Evolutionary conservation across 768 basidiomycete genomes (phyloP).

Genomic region (Artomyces pyxidatus): DNA sequence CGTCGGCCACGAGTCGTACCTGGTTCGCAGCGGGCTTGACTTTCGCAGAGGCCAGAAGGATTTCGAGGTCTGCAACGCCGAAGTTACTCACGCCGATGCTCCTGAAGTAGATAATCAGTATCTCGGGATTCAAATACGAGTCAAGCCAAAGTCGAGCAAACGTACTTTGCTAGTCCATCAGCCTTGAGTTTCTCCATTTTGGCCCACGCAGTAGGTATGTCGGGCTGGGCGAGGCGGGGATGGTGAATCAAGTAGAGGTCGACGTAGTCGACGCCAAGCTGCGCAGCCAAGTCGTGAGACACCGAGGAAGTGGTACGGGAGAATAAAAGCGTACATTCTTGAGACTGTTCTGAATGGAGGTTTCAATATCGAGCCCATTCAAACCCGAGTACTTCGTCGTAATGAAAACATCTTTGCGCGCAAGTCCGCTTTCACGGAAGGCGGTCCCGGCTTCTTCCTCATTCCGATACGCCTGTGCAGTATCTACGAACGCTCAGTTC

Average conservation of each 20-base stretch:
- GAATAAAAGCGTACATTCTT: constrained; percentile 35
- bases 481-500: constrained; percentile 30
- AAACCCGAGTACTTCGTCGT: constrained; percentile 58
- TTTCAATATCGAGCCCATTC: constrained; percentile 42
- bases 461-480: constrained; percentile 54
- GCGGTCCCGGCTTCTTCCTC: constrained; percentile 47
- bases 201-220: constrained; percentile 56
- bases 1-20: constrained; percentile 24
- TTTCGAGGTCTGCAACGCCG: constrained; percentile 41
- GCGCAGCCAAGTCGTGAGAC: neutral
- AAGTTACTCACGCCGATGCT: constrained; percentile 74
- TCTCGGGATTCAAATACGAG: neutral
- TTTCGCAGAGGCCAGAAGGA: constrained; percentile 50
- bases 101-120: too few species aligned
- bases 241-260: constrained; percentile 68
- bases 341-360: constrained; percentile 49
- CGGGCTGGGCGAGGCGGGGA: constrained; percentile 44
- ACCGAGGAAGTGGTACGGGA: neutral
- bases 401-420: constrained; percentile 50
- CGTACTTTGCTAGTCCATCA: constrained; percentile 50
- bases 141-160: neutral
- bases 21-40: constrained; percentile 64
- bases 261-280: constrained; percentile 59
- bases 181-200: constrained; percentile 52
- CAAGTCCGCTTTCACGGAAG: constrained; percentile 43